phyloP scores from a whole-genome alignment of 1,284 basidiomycete species.

The Agaricales sp. region DNA sequence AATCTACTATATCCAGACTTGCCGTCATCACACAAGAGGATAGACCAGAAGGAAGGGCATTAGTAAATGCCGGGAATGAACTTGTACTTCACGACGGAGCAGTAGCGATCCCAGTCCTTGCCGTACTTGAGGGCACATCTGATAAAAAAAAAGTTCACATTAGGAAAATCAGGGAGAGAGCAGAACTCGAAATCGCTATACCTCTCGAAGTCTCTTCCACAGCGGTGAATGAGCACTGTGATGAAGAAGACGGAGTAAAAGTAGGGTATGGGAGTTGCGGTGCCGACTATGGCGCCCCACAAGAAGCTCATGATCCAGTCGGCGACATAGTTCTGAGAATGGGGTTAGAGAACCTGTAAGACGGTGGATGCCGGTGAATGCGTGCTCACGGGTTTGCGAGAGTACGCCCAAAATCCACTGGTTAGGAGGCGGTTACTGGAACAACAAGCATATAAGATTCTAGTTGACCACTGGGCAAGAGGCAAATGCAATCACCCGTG shows the following conservation, averaged over 20 bases:
- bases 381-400: conserved; percentile 70
- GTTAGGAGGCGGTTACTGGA: conserved; percentile 73
- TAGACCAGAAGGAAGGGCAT: conserved; percentile 1
- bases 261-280: conserved; percentile 83
- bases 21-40: conserved; percentile 6
- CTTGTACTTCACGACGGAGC: conserved; percentile 77
- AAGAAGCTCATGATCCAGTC: conserved; percentile 85
- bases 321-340: conserved; percentile 73
- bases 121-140: conserved; percentile 90
- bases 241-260: conserved; percentile 95
- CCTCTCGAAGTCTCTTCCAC: conserved; percentile 87
- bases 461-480: too few species aligned
- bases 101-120: conserved; percentile 91
- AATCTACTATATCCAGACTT: conserved; percentile 30
- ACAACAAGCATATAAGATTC: too few species aligned
- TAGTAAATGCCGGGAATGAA: conserved; percentile 76
- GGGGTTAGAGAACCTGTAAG: neutral
- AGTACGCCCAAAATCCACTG: conserved; percentile 85
- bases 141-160: conserved; percentile 11
- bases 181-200: conserved; percentile 21
- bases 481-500: conserved; percentile 74
- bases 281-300: conserved; percentile 86
- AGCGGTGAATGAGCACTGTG: conserved; percentile 80
- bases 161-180: conserved; percentile 3
- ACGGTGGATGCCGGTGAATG: neutral